Evolutionary conservation across 306 rosid species (phyloP).

Genomic region (Prunus campanulata): DNA sequence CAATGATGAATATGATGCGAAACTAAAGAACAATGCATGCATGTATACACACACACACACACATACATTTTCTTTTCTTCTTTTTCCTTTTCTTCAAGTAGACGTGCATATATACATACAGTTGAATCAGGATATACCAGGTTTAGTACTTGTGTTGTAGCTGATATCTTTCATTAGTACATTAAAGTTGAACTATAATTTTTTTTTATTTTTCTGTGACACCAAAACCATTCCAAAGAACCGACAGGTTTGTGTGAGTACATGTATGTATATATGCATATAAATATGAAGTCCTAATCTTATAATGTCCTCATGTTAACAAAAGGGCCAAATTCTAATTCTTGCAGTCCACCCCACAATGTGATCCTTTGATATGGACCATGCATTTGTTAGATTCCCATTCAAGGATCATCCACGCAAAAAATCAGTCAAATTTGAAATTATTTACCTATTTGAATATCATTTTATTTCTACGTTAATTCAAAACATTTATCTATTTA

Average conservation of each 20-base stretch:
- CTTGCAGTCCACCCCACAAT: background rate
- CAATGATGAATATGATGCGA: constrained; percentile 11
- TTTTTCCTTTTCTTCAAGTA: background rate
- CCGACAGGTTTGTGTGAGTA: background rate
- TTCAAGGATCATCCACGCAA: background rate
- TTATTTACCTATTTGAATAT: background rate
- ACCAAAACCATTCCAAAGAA: constrained; percentile 1
- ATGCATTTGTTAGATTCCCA: background rate
- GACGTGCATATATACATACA: background rate
- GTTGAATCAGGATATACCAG: background rate
- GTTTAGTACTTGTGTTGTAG: background rate
- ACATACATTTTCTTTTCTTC: no score
- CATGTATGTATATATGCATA: background rate
- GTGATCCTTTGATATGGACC: background rate
- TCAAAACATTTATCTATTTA: background rate
- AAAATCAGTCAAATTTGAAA: background rate
- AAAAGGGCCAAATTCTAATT: background rate
- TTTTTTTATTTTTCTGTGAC: background rate
- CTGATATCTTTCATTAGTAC: background rate
- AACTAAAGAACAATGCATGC: background rate
- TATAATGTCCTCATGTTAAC: background rate
- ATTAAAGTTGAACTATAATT: background rate
- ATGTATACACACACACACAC: background rate
- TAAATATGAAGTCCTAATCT: background rate
- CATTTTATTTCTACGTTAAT: background rate